Base-by-base conservation (phyloP, 140 eudicot genomes). In the Ambrosia hybrid region DNA sequence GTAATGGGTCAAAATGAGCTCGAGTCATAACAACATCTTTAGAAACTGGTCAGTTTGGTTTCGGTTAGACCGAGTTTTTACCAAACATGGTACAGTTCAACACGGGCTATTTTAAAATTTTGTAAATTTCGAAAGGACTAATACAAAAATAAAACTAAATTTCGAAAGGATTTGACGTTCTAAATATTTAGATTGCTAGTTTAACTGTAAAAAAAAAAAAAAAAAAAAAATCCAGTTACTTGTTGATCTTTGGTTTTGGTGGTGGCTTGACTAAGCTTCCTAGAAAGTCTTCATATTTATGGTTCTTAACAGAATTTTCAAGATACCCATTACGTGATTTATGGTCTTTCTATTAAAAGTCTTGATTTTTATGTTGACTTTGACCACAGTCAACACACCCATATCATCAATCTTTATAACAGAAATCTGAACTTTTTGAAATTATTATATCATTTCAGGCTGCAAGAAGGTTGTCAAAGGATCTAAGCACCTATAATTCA, bases 391-490 rank as follows among this genome's bases (percentile, higher is more conserved):
- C 59, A 17, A 72, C 57, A 57, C 26, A 15, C 67, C 41, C 56
- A 39, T 11, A 57, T 10, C 8, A 17, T 58, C 39, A 69, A 14
- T 58, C 66, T 33, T 60, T 33, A 49, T 51, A 77, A 72, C 65
- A 0, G 11, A 51, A 14, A 3, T 61, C 57, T 41, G 17, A 38
- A 2, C 3, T 16, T 33, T 4, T 60, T 52, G 13, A 26, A 14
- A 43, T 53, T 63, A 12, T 45, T 34, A 3, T 57, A 58, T 48
- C 49, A 13, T 71, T 66, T 78, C 83, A 78, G 78, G 83, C 55
- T 65, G 57, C 74, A 78, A 73, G 57, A 63, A 77, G 67, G 53
- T 61, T 77, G 65, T 26, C 14, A 73, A 7, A 69, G 48, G 73
- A 57, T 64, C 71, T 74, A 43, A 80, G 60, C 46, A 48, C 66